Evolutionary conservation across 805 yeast species (phyloP), one percentile per base, ranked within the genome.

Genomic region (Metschnikowia noctiluminum): DNA sequence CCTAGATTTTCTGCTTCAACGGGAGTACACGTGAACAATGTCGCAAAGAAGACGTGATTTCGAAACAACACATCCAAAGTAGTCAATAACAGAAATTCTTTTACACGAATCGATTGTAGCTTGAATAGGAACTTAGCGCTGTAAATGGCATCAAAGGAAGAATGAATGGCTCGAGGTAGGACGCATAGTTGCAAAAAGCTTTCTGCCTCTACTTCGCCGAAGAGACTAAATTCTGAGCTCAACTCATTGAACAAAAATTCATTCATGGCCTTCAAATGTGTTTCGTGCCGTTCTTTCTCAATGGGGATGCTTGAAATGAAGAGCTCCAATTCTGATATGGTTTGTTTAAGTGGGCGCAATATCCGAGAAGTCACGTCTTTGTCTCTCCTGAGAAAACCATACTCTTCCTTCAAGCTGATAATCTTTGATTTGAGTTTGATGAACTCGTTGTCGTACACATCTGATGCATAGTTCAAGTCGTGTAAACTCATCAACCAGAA

Each of bases 1-100:
- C 96, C 96, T 35, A 90, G 63, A 60, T 87, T 87, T 57, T 90
- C 96, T 1, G 96, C 83, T 60, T 91, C 97, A 4, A 74, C 65
- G 0, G 88, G 77, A 0, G 97, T 87, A 46, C 82, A 78, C 1
- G 92, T 80, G 56, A 79, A 84, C 11, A 90, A 60, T 2, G 88
- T 76, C 2, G 85, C 77, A 42, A 74, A 75, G 42, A 88, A 62
- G 12, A 82, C 63, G 10, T 72, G 70, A 3, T 70, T 68, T 0
- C 68, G 61, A 48, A 89, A 76, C 26, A 89, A 65, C 15, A 62
- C 63, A 35, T 80, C 73, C 28, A 80, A 60, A 2, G 79, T 53
- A 7, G 52, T 51, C 26, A 78, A 50, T 3, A 82, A 49, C 2
- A 70, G 63, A 39, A 71, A 71, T 16, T 76, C 68, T 9, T 64